These are phyloP conservation scores for Atalantia buxifolia DNA, from an alignment of 345 rosid species.

Conservation along the genomic window DNA sequence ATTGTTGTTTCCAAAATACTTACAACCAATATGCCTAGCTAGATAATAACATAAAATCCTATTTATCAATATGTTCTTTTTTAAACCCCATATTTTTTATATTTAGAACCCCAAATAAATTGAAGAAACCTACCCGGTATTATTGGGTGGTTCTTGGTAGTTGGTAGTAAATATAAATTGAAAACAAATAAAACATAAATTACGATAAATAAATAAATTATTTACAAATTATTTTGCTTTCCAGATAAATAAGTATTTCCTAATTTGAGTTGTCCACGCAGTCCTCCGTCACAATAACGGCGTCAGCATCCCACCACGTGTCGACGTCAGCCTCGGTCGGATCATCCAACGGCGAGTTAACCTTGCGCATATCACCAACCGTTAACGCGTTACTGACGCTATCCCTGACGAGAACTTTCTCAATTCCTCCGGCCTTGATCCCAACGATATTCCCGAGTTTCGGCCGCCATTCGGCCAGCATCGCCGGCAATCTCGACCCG, in stretches of 20 bases:
- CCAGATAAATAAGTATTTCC: background rate
- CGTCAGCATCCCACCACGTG: conserved; percentile 65
- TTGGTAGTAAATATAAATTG: background rate
- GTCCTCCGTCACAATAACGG: conserved; percentile 27
- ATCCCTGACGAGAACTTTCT: conserved; percentile 48
- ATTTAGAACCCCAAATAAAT: too few relatives aligned
- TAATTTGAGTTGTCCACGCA: background rate
- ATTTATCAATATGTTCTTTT: too few relatives aligned
- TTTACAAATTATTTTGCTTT: background rate
- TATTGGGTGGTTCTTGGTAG: background rate
- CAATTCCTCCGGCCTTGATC: conserved; percentile 28
- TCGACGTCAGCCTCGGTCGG: conserved; percentile 39
- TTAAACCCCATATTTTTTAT: too few relatives aligned
- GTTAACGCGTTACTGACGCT: conserved; percentile 33
- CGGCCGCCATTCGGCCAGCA: conserved; percentile 66
- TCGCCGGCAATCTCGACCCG: conserved; percentile 39
- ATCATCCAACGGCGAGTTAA: conserved; percentile 36
- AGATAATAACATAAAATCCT: too few relatives aligned
- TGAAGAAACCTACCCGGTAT: background rate
- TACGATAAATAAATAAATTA: background rate
- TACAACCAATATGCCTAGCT: too few relatives aligned
- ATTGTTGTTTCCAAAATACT: too few relatives aligned
- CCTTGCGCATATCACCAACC: conserved; percentile 64
- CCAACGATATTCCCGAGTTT: conserved; percentile 30
- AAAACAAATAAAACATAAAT: background rate